Evolutionary conservation across 2,329 filamentous ascomycete genomes (phyloP), one percentile per base, ranked within the genome.

Genomic region (Cladosporium colombiae): DNA sequence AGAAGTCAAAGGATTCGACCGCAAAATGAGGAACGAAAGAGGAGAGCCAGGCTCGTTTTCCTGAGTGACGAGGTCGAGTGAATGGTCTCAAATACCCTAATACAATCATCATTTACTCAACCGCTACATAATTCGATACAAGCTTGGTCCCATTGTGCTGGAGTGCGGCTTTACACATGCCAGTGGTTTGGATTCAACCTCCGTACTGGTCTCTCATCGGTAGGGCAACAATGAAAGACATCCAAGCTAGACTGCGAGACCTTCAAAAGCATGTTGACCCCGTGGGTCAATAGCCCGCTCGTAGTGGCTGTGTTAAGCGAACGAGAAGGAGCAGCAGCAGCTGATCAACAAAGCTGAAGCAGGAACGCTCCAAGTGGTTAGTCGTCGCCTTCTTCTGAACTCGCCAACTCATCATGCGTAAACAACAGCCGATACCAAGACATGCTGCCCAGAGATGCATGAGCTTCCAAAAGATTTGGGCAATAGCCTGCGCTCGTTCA

Each of bases 401-500:
- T 1, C 21, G 27, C 33, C 16, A 52, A n/a, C 18, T 13, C 33
- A 63, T 29, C 50, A 63, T 63, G 61, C 61, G 35, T 37, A 23
- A 44, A 63, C 61, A 18, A 55, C 35, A 56, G 44, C 44, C 23
- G 23, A 37, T 21, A 33, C 46, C 46, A 62, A 62, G 59, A 62
- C 59, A 50, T 46, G 44, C 59, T 50, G 37, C 29, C 37, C 37
- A 46, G 35, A 27, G 14, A 76, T 75, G 74, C 73, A 76, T 65
- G 74, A 76, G 67, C 67, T 76, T 52, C 74, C 74, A n/a, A 68
- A 71, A 56, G 72, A 73, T 31, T 66, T 76, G 44, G 62, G 68
- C 13, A 70, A 72, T 4, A 72, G 71, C 37, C 66, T 76, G 46
- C 69, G 72, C 8, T 73, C 72, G 8, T 75, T 69, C 67, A 66